These are phyloP conservation scores for Saitozyma podzolica DNA, from an alignment of 768 basidiomycete species.

Conservation along the genomic window DNA sequence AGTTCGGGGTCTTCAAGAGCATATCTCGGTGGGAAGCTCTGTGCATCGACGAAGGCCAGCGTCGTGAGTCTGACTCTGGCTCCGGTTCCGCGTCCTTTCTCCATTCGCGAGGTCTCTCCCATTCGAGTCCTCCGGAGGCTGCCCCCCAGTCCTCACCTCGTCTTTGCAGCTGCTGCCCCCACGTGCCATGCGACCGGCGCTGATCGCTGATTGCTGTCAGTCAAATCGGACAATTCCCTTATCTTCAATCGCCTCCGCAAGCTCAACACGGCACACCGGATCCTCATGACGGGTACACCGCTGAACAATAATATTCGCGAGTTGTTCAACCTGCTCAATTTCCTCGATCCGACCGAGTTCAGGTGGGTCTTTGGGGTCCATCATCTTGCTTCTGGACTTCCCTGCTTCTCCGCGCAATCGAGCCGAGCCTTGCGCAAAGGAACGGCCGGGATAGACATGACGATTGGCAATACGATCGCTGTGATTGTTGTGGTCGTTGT, in stretches of 20 bases:
- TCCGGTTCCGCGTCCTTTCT: conserved; percentile 1
- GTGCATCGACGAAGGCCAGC: conserved; percentile 89
- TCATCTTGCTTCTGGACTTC: background rate
- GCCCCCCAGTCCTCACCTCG: too few species aligned
- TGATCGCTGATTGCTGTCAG: conserved; percentile 53
- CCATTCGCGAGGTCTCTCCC: background rate
- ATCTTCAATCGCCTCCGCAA: conserved; percentile 81
- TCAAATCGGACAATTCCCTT: conserved; percentile 76
- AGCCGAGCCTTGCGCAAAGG: background rate
- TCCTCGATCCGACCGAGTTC: conserved; percentile 59
- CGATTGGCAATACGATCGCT: too few species aligned
- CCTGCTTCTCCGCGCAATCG: background rate
- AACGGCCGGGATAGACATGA: too few species aligned
- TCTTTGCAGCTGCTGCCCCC: too few species aligned
- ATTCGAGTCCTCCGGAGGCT: background rate
- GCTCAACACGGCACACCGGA: conserved; percentile 71
- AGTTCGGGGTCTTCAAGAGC: conserved; percentile 73
- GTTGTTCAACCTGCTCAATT: conserved; percentile 95
- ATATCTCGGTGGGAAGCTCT: conserved; percentile 92
- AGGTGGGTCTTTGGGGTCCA: conserved; percentile 19
- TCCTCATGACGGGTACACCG: conserved; percentile 94
- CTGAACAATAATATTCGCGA: conserved; percentile 96
- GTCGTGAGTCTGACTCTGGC: conserved; percentile 60
- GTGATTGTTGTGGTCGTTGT: too few species aligned
- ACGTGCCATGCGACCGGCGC: too few species aligned